Conservation (phyloP, 495 filamentous ascomycete species). For the Aspergillus ellipticus region DNA sequence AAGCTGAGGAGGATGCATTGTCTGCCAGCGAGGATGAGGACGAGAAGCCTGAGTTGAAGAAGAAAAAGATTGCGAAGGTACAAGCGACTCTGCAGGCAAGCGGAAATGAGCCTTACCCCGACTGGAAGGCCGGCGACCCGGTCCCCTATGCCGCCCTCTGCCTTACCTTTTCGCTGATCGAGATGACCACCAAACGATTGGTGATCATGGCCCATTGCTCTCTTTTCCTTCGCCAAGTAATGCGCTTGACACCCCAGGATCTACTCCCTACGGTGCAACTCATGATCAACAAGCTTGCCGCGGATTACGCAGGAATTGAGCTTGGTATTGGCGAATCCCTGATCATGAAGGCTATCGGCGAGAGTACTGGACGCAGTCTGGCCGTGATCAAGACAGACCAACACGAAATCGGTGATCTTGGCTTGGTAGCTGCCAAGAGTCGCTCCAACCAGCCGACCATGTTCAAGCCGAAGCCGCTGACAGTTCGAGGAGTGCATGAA, state of each 20-base stretch:
- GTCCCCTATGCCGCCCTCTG: conserved; percentile 95
- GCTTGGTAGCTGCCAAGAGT: conserved; percentile 91
- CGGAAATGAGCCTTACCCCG: conserved; percentile 79
- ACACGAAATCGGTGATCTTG: conserved; percentile 91
- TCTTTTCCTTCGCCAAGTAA: conserved; percentile 85
- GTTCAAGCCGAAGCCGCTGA: conserved; percentile 93
- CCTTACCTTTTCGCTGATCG: conserved; percentile 87
- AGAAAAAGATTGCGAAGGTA: conserved; percentile 77
- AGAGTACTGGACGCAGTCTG: conserved; percentile 85
- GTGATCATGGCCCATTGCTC: conserved; percentile 84
- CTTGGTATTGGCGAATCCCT: conserved; percentile 94
- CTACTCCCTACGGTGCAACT: conserved; percentile 82
- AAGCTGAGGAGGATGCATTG: conserved; percentile 51
- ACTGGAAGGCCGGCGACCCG: conserved; percentile 85
- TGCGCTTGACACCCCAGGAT: conserved; percentile 85
- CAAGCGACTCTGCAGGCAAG: conserved; percentile 67
- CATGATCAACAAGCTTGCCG: conserved; percentile 97
- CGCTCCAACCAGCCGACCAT: conserved; percentile 91
- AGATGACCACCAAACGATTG: conserved; percentile 87
- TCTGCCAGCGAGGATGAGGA: conserved; percentile 57
- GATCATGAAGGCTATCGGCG: conserved; percentile 97
- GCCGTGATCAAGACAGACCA: conserved; percentile 89
- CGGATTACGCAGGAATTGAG: conserved; percentile 94
- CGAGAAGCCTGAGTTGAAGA: conserved; percentile 69
- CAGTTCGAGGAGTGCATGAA: conserved; percentile 80